Conservation (phyloP, 345 rosid genomes). For the Dipteronia sinensis region DNA sequence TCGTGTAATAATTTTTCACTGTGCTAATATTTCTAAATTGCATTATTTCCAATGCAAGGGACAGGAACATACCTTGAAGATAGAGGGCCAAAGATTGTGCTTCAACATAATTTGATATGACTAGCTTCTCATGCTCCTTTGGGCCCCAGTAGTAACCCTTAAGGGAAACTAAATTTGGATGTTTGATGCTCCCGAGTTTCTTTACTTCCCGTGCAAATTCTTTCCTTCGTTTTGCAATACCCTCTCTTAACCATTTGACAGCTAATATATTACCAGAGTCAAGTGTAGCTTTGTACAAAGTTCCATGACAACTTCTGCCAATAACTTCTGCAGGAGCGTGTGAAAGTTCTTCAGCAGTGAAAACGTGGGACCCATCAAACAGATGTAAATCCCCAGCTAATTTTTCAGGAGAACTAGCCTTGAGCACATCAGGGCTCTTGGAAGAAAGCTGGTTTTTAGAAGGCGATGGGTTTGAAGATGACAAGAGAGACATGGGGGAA, state of each 20-base stretch:
- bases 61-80: slow-evolving; percentile 66
- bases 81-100: slow-evolving; percentile 68
- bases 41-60: background rate
- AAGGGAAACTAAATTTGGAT: slow-evolving; percentile 81
- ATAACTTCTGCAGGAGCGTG: slow-evolving; percentile 84
- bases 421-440: slow-evolving; percentile 38
- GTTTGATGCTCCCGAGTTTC: slow-evolving; percentile 84
- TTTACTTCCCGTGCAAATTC: slow-evolving; percentile 87
- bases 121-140: slow-evolving; percentile 78
- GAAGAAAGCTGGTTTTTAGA: slow-evolving; percentile 42
- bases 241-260: slow-evolving; percentile 86
- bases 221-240: slow-evolving; percentile 75
- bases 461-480: slow-evolving; percentile 62
- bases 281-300: slow-evolving; percentile 71
- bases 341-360: slow-evolving; percentile 83
- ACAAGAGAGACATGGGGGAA: slow-evolving; percentile 53
- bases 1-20: too few species aligned
- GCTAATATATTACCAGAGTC: slow-evolving; percentile 61
- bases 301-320: slow-evolving; percentile 91
- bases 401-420: slow-evolving; percentile 64
- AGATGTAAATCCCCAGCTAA: slow-evolving; percentile 74
- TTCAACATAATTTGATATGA: slow-evolving; percentile 62
- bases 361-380: slow-evolving; percentile 58
- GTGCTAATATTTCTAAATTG: background rate
- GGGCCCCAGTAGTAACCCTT: slow-evolving; percentile 91